Base-by-base conservation (phyloP, 225 moss, liverwort and hornwort species). In the Pseudoscleropodium purum region DNA sequence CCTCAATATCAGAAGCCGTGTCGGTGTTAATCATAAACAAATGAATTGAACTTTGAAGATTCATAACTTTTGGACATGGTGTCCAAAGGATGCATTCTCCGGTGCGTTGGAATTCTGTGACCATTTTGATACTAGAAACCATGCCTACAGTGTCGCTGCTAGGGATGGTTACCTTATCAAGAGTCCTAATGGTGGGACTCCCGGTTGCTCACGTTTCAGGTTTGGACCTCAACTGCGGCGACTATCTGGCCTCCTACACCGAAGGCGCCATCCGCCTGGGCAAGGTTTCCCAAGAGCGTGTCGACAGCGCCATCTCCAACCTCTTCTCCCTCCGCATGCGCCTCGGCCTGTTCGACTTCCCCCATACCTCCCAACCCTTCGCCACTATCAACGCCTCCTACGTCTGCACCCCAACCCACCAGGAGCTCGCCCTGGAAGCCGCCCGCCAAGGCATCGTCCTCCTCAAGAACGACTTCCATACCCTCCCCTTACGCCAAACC, bases 141-240 rank as follows among this genome's bases (percentile, higher is more conserved):
- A 59, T 59, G 80, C 39, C 29, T 59, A 27, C 13, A 81, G 41
- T 30, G 41, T 61, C 81, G 29, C 31, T 81, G 30, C 61, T 20
- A 57, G n/a, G n/a, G 17, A n/a, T 80, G 81, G 20, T 81, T 39
- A 20, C 31, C 20, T 60, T 60, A 13, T 60, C 60, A 30, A 21
- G 62, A 62, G 45, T 82, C 33, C 63, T 82, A 21, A 82, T 82
- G 63, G 45, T 63, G 45, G 63, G 15, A 45, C 23, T 63, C 63
- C 33, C 37, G 27, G 45, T 17, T 86, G 13, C 27, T 61, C 18
- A 9, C 36, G 14, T 57, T 77, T 74, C 80, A 95, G 98, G 97
- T 36, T 87, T 97, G 92, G 97, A 99, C 90, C 96, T 99, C 52
- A 93, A 99, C 84, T 99, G 98, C 90, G 98, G 98, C 52, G 90